phyloP scores from a whole-genome alignment of 352 stramenopile species.

The Peronospora destructor region DNA sequence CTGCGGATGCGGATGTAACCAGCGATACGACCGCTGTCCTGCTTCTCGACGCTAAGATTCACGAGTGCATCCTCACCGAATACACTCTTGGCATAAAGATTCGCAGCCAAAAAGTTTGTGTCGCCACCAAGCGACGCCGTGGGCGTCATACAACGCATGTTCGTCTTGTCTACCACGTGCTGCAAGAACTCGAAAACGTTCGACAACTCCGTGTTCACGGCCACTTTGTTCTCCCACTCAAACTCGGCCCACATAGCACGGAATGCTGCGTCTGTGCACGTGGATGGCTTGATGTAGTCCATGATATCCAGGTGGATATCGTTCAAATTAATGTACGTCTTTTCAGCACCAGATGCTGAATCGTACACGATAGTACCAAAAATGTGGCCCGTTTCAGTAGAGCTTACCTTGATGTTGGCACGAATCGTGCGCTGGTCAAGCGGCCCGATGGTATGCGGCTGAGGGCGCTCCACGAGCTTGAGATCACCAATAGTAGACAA shows the following conservation, averaged over 20 bases:
- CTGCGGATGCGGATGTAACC: constrained; percentile 99
- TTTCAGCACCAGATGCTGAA: constrained; percentile 91
- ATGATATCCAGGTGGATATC: constrained; percentile 99
- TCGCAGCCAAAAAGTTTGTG: constrained; percentile 91
- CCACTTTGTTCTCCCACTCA: constrained; percentile 99
- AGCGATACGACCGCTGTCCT: constrained; percentile 94
- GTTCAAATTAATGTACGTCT: constrained; percentile 99
- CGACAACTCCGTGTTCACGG: constrained; percentile 94
- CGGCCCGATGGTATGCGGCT: constrained; percentile 95
- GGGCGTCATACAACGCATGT: constrained; percentile 99
- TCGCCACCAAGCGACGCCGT: constrained; percentile 81
- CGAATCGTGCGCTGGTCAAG: constrained; percentile 95
- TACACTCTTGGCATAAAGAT: constrained; percentile 89
- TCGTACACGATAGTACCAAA: constrained; percentile 99
- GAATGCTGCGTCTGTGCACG: constrained; percentile 95
- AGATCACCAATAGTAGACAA: constrained; percentile 99
- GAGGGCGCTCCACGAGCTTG: constrained; percentile 98
- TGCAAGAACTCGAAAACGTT: constrained; percentile 97
- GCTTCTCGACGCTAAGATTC: constrained; percentile 99
- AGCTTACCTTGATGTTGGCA: constrained; percentile 99
- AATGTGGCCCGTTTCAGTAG: constrained; percentile 99
- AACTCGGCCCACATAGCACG: constrained; percentile 99
- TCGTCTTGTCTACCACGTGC: constrained; percentile 97
- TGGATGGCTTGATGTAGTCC: constrained; percentile 98
- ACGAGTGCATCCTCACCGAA: constrained; percentile 98